Base-by-base conservation (phyloP, 73 alveolate genomes). In the Urostyla sp. region DNA sequence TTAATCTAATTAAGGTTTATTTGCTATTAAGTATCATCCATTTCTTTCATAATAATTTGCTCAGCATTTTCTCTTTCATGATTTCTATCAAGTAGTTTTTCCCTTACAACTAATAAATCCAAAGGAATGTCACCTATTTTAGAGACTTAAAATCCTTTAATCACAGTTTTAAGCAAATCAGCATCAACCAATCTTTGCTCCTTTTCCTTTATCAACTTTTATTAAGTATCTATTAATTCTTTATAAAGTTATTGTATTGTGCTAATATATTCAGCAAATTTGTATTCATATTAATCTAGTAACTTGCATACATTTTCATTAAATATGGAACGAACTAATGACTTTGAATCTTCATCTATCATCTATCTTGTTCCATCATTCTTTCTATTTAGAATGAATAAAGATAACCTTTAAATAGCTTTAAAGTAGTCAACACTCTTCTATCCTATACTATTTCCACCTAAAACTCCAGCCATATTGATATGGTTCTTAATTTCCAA, bases 401-500 rank as follows among this genome's bases (percentile, higher is more conserved):
- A 46, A 10, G 83, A 69, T 8, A 69, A 45, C 45, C 69, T 44
- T 30, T 69, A 34, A 13, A 69, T 69, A 20, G 83, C 83, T 7
- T 36, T 31, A 28, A 69, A 48, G 10, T 49, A 27, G 34, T 49
- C 83, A 13, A 8, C 60, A 6, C 31, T 24, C 52, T 40, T 16
- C 20, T 40, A 11, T 40, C 10, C 15, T 4, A 5, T 31, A 24
- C 8, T 37, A 35, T 4, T 69, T 11, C 37, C 7, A 24, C 2
- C 54, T 0, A 7, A 24, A 16, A 11, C 32, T 18, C 30, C 69
- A 24, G 50, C 20, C 2, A 34, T 54, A 6, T 46, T 31, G 5
- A 69, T n/a, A 48, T 69, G 83, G 48, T 69, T 69, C 54, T 69
- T 69, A 53, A 69, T 8, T 23, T 69, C 83, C n/a, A 69, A 55